Base-by-base conservation (phyloP, 176 grass and related monocot species). In the Oryza glaberrima region DNA sequence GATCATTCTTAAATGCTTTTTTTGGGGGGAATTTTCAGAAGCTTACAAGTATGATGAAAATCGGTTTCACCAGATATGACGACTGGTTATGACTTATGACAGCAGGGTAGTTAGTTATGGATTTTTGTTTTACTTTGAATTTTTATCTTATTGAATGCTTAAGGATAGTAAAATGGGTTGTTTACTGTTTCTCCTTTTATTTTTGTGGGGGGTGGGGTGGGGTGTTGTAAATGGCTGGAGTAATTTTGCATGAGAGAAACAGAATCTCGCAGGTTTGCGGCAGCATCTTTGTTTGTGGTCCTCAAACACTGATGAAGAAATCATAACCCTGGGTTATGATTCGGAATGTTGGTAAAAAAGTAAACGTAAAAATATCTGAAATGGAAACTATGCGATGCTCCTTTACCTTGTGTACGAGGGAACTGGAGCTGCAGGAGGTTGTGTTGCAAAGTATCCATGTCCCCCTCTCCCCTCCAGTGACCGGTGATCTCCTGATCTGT, bases 401-500 rank as follows among this genome's bases (percentile, higher is more conserved):
- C 71, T 67, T 75, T 64, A 35, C 54, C 47, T 75, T 87, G 11
- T 81, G n/a, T 60, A 7, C 10, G 16, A 67, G 67, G 17, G 44
- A 38, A 72, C 77, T 66, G 73, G 72, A 65, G 66, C 32, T 52
- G 54, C 68, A 67, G 47, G 72, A 79, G 74, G 15, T 63, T 28
- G 11, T 77, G 32, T 26, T 77, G 79, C 51, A 71, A 13, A 77
- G 34, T 38, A 43, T 71, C 10, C 23, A 28, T 4, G 40, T 12
- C 66, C 22, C 71, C 71, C 38, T 73, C 15, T 73, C 15, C 51
- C 63, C 49, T 73, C n/a, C 56, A 69, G 8, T 49, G 56, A 67
- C 8, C 25, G 51, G 81, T 74, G 75, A 79, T 88, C 58, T 58
- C 52, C 30, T 74, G 81, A 79, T 84, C 75, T 68, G 69, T 44